Evolutionary conservation across 2,329 filamentous ascomycete species (phyloP).

Genomic region (Neofusicoccum parvum): DNA sequence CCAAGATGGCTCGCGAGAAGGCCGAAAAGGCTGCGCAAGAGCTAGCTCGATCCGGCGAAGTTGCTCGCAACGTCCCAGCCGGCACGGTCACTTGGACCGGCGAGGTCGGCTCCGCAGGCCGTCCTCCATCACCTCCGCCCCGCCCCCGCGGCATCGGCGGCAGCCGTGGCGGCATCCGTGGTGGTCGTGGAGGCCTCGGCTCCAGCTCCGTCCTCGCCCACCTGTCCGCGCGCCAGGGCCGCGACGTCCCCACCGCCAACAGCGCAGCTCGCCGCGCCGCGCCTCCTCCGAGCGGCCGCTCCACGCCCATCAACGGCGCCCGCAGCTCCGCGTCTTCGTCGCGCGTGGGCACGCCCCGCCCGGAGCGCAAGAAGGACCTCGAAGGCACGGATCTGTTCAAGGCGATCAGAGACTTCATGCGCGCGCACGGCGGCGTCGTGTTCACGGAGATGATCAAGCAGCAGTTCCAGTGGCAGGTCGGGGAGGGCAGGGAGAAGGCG

Average conservation of each 20-base stretch:
- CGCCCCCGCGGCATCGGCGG: conserved; percentile 50
- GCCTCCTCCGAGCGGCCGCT: conserved; percentile 1
- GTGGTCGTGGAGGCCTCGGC: conserved; percentile 37
- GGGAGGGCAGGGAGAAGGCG: background rate
- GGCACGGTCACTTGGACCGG: conserved; percentile 96
- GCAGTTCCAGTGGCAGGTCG: conserved; percentile 60
- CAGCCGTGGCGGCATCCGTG: conserved; percentile 39
- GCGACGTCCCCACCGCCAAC: conserved; percentile 20
- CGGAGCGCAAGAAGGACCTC: conserved; percentile 30
- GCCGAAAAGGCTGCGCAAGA: conserved; percentile 77
- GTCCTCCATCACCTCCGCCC: conserved; percentile 55
- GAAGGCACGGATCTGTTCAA: conserved; percentile 48
- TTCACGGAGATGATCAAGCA: conserved; percentile 85
- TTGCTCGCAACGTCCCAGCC: conserved; percentile 71
- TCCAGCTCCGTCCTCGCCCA: conserved; percentile 48
- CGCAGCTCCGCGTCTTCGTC: conserved; percentile 35
- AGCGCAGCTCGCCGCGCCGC: conserved; percentile 10
- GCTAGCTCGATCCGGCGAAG: conserved; percentile 71
- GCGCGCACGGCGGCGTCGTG: conserved; percentile 73
- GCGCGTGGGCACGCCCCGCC: conserved; percentile 30
- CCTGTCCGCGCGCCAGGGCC: conserved; percentile 45
- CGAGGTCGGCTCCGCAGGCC: conserved; percentile 74
- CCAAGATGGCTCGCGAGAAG: conserved; percentile 77
- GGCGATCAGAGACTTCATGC: conserved; percentile 75
- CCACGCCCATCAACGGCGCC: conserved; percentile 12